Conservation (phyloP, 345 rosid genomes). For the Aquilaria malaccensis region DNA sequence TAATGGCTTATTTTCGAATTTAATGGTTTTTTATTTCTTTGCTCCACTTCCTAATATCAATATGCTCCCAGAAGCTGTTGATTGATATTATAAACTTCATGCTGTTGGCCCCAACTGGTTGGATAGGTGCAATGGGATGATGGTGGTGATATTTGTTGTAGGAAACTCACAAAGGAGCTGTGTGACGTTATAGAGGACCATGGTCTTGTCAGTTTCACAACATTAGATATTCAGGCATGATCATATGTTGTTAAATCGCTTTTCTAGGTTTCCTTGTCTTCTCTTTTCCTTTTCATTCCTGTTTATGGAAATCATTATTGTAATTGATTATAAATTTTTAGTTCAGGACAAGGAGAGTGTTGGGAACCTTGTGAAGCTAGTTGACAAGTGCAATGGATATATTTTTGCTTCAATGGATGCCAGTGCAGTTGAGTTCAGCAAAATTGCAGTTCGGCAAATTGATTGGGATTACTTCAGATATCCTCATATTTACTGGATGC, state of each 20-base stretch:
- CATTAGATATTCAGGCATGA: slow-evolving; percentile 82
- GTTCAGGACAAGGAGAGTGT: slow-evolving; percentile 86
- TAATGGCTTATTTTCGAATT: too few relatives aligned
- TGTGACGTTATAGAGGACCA: slow-evolving; percentile 66
- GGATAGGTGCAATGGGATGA: too few relatives aligned
- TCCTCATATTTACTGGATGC: slow-evolving; percentile 33
- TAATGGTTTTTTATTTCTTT: neutral
- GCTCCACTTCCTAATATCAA: too few relatives aligned
- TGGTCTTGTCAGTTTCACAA: slow-evolving; percentile 63
- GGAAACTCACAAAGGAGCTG: slow-evolving; percentile 79
- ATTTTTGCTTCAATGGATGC: slow-evolving; percentile 69
- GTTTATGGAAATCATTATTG: slow-evolving; percentile 5
- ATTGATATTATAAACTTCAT: too few relatives aligned
- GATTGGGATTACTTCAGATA: slow-evolving; percentile 95
- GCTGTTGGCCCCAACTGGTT: too few relatives aligned
- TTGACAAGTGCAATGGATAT: slow-evolving; percentile 84
- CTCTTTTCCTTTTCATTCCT: neutral
- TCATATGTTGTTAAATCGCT: neutral
- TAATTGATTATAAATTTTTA: neutral
- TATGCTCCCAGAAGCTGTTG: too few relatives aligned
- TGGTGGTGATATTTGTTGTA: slow-evolving; percentile 22
- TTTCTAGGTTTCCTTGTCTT: slow-evolving; percentile 4
- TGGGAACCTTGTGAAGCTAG: slow-evolving; percentile 69
- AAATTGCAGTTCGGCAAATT: slow-evolving; percentile 63
- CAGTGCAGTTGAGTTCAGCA: slow-evolving; percentile 90